Evolutionary conservation across 352 stramenopile genomes (phyloP), one percentile per base, ranked within the genome.

Genomic region (Peronospora destructor): DNA sequence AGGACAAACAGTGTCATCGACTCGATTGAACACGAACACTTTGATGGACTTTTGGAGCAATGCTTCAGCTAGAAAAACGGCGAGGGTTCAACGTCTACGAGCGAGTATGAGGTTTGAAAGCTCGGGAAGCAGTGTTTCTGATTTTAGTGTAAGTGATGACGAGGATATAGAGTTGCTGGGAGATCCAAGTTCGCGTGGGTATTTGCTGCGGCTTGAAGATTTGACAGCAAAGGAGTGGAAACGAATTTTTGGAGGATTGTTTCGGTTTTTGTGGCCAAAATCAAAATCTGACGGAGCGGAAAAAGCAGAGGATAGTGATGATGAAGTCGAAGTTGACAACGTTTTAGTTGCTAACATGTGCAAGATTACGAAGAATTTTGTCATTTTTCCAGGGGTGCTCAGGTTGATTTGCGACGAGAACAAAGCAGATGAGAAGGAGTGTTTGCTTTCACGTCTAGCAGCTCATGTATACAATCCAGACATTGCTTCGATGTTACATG

Each of bases 281-380:
- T 6, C 12, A 14, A 45, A 25, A 11, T 49, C 9, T 11, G 12
- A 56, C 25, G 41, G 19, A 6, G 42, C 37, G 7, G 49, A 65
- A 14, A 44, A 45, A 41, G 49, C 4, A 6, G 36, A 41, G 5
- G 29, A 14, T 12, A 23, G 11, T 30, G 58, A 61, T 2, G 64
- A 72, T 13, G 68, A 71, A 6, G 40, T 59, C 12, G 61, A 84
- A 43, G 50, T 84, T 14, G 76, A 90, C 49, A 73, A 57, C 21
- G 51, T 87, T 3, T 56, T 90, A 48, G 63, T 68, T 5, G 59
- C 76, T 2, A 87, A 90, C 47, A 74, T 90, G 74, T 85, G 75
- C 45, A 62, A 62, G 28, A 75, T 89, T 35, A 82, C 59, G 12
- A 89, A 89, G 43, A 71, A 78, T 60, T 77, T 86, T 35, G 70